Evolutionary conservation across 805 yeast species (phyloP).

Genomic region (Priceomyces castillae): DNA sequence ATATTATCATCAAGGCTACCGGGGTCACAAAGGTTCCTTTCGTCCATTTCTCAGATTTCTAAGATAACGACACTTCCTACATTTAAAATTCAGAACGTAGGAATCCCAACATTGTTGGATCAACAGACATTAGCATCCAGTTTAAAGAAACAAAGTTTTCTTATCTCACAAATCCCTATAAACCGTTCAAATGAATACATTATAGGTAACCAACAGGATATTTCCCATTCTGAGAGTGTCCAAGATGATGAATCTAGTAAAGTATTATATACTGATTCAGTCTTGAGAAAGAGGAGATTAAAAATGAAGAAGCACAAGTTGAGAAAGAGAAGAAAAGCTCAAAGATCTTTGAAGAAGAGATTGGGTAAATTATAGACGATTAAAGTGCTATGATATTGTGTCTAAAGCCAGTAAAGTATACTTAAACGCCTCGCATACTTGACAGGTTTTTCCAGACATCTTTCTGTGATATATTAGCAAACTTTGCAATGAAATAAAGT

Average conservation of each 20-base stretch:
- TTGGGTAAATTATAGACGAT: slow-evolving; percentile 43
- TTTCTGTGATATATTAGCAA: neutral
- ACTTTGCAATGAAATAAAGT: neutral
- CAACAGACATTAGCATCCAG: neutral
- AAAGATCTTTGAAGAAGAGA: slow-evolving; percentile 76
- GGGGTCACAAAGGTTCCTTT: neutral
- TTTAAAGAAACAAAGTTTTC: too few relatives aligned
- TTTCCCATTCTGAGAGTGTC: neutral
- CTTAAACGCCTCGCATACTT: too few relatives aligned
- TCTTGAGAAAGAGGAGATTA: slow-evolving; percentile 78
- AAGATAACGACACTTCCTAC: neutral
- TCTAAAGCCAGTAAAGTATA: too few relatives aligned
- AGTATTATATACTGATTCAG: slow-evolving; percentile 58
- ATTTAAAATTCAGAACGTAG: neutral
- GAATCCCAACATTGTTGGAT: neutral
- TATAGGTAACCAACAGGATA: neutral
- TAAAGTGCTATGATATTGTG: neutral
- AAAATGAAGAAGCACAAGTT: slow-evolving; percentile 98
- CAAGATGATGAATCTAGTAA: slow-evolving; percentile 15
- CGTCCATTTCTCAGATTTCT: neutral
- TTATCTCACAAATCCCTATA: neutral
- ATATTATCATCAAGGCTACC: neutral
- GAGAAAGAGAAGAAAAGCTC: slow-evolving; percentile 94
- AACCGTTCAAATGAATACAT: neutral
- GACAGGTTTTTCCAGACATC: neutral